Base-by-base conservation (phyloP, 129 eudicot species). In the Pseudognaphalium luteoalbum region DNA sequence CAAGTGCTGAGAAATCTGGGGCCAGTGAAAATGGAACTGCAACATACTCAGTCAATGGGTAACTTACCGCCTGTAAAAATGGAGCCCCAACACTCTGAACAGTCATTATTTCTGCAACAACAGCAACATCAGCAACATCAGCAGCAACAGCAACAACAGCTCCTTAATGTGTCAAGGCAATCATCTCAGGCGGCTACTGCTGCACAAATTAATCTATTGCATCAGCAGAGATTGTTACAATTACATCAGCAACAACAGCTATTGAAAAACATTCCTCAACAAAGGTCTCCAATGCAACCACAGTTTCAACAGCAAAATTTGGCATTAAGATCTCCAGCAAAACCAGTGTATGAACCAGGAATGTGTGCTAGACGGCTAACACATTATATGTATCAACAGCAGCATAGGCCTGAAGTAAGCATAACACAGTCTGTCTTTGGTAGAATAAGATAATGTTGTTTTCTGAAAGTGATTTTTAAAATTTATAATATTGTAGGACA, bases 301-400 rank as follows among this genome's bases (percentile, higher is more conserved):
- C 97, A 87, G 74, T 87, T 88, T 66, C 93, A 86, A 83, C 82
- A 74, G 7, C 98, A 90, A 64, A 92, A 88, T 85, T 29, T 86
- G 56, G 79, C 98, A 51, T 34, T 85, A 25, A 87, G 98, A 76
- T 78, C 96, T 79, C 87, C 96, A 8, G 93, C 82, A 41, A 93
- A 91, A 72, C 87, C 97, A 0, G 87, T 84, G 37, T 84, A 93
- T 84, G 98, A 93, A 83, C 96, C 97, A 54, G 98, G 98, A 78
- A 88, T 76, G 91, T 87, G 98, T 79, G 98, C 98, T 17, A 81
- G 96, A 39, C 91, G 96, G 89, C 84, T 93, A 60, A 93, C 97
- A 21, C 98, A 90, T 88, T 93, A 93, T 76, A 93, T 93, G 97
- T 90, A 90, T 82, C 97, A 90, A 85, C 98, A 93, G 52, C 98